Base-by-base conservation (phyloP, 1,284 basidiomycete genomes). In the Tausonia pullulans region DNA sequence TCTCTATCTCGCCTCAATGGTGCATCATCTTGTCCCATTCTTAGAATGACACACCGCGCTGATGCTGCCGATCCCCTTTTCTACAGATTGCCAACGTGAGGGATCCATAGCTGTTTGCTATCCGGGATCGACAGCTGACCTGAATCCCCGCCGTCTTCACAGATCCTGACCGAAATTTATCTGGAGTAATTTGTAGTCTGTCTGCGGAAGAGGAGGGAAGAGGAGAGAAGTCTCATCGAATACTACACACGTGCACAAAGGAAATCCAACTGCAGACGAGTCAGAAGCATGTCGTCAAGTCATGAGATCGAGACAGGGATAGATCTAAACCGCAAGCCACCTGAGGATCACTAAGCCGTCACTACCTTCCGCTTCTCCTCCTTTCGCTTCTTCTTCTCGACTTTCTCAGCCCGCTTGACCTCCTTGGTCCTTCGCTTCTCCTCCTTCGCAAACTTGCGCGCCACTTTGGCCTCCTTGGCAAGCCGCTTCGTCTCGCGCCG, bases 351-450 rank as follows among this genome's bases (percentile, higher is more conserved):
- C 27, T 27, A 27, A 27, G 27, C 27, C 27, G 27, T 27, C 27
- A 27, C 48, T 50, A 9, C n/a, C 2, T 50, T 14, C 61, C 48
- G 52, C 44, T 65, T 61, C 11, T 54, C 66, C 39, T 61, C 65
- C 63, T 67, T 69, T 10, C 64, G 66, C 11, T 48, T 68, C 60
- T 70, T 71, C 59, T 62, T 62, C n/a, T 40, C 55, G 8, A 13
- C 54, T 41, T 14, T 43, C 41, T 60, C 56, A 16, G 60, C 63
- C 63, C 68, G 65, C 46, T 66, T 69, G 16, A 66, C 68, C 57
- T 58, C 58, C 55, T 68, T 53, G 43, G 63, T 64, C 44, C 58
- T 61, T 56, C 67, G 54, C 46, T 70, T 71, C 56, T 70, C 69
- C 49, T 69, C 27, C 66, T 67, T 68, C 45, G 64, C 67, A 40